A percentile compares a stretch with the other conserved stretches of the same genome.
Evolutionary conservation across 371 early-diverging fungal genomes (phyloP).

Genomic region (Batkoa obscura): DNA sequence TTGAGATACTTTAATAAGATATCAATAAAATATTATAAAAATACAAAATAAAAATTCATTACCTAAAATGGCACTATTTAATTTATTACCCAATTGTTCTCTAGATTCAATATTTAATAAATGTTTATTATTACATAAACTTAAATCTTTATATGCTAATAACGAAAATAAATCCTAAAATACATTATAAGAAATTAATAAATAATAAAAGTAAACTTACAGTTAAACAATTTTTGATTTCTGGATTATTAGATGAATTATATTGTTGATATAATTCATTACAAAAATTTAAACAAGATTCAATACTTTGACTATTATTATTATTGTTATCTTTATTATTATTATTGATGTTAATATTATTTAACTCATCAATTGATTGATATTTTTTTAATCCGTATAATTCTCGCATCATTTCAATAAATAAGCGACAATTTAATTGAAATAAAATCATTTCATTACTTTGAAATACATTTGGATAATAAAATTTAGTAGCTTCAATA

Average conservation of each 20-base stretch:
- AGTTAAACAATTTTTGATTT: constrained; percentile 20
- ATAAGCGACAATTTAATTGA: constrained; percentile 56
- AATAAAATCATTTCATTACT: constrained; percentile 38
- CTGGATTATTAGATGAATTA: constrained; percentile 22
- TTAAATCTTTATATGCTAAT: constrained; percentile 50
- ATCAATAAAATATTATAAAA: too few species aligned
- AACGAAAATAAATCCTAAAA: constrained; percentile 44
- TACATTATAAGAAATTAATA: neutral
- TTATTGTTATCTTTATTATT: too few species aligned
- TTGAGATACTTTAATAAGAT: constrained; percentile 21
- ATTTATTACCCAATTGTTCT: constrained; percentile 40
- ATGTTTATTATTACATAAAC: constrained; percentile 24
- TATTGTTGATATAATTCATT: constrained; percentile 48
- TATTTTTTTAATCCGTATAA: constrained; percentile 6
- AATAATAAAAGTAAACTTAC: constrained; percentile 3
- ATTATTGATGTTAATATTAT: too few species aligned
- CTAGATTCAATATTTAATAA: constrained; percentile 24
- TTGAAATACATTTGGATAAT: constrained; percentile 42
- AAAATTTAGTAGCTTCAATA: constrained; percentile 26
- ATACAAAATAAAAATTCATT: too few species aligned
- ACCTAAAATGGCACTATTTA: constrained; percentile 55
- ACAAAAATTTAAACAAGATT: constrained; percentile 43
- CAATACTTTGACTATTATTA: too few species aligned
- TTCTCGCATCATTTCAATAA: constrained; percentile 57
- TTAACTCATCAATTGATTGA: too few species aligned